Evolutionary conservation across 441 rosid species (phyloP).

Genomic region (Euphorbia schlechtendalii): DNA sequence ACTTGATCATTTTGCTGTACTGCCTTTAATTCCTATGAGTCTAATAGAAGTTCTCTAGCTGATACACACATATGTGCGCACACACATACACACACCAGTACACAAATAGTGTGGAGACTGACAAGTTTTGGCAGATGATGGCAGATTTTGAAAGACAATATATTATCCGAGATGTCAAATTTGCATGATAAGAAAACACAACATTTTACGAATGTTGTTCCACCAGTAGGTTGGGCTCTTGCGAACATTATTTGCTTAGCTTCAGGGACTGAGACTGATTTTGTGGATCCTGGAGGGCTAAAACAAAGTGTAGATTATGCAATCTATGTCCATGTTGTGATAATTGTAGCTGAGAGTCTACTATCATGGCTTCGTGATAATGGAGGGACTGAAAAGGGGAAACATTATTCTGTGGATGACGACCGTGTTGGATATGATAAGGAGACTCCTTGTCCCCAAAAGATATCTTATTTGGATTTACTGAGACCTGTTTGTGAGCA

Average conservation of each 20-base stretch:
- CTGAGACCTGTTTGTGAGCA: slow-evolving; percentile 79
- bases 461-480: slow-evolving; percentile 54
- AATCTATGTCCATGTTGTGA: slow-evolving; percentile 58
- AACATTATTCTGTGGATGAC: slow-evolving; percentile 34
- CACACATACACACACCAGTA: not conserved
- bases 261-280: slow-evolving; percentile 59
- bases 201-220: slow-evolving; percentile 43
- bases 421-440: slow-evolving; percentile 26
- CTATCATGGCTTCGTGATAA: slow-evolving; percentile 44
- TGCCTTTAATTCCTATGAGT: not conserved
- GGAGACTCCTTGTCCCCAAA: slow-evolving; percentile 28
- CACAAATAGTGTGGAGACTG: slow-evolving; percentile 54
- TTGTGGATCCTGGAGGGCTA: slow-evolving; percentile 42
- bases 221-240: slow-evolving; percentile 87
- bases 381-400: slow-evolving; percentile 40
- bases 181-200: slow-evolving; percentile 39
- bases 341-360: slow-evolving; percentile 58
- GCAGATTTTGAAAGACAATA: slow-evolving; percentile 64
- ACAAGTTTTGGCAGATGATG: slow-evolving; percentile 91
- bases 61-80: not conserved
- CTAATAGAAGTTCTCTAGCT: not conserved
- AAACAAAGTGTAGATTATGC: slow-evolving; percentile 48
- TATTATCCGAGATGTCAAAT: slow-evolving; percentile 44
- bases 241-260: slow-evolving; percentile 69
- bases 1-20: not conserved